Evolutionary conservation across 2,329 filamentous ascomycete species (phyloP), one percentile per base, ranked within the genome.

Genomic region (Mycosphaerella arachidis): DNA sequence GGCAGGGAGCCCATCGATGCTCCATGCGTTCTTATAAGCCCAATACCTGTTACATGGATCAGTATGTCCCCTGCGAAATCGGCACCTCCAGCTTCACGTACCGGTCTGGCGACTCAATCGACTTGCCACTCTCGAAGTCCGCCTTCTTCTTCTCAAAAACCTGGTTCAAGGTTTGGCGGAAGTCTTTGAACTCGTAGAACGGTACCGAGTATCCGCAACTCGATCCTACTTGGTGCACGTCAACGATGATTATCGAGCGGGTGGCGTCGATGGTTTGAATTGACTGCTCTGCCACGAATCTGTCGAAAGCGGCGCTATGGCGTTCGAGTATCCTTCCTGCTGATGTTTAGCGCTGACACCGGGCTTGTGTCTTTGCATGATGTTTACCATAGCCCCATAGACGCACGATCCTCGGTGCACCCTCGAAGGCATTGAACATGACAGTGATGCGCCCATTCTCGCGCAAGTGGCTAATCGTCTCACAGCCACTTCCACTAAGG

Each of bases 391-490:
- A 63, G 3, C 78, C 77, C 75, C 76, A 80, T 6, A 79, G 66
- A 3, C 78, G 65, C 3, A 79, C 68, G 59, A 80, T 80, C 35
- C 71, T 68, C 0, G 77, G 77, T 4, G 75, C 67, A 4, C 77
- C 77, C 4, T 71, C 67, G 58, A 78, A 79, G 3, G 76, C 76
- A 59, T 75, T 74, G 65, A 79, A 76, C 68, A 74, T 71, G 55
- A 78, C 68, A 40, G 73, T 76, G 37, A 78, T 76, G 10, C 76
- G 62, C 1, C 75, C 77, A 64, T 79, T 79, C 58, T 79, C 77
- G 60, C 76, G 70, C 9, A 79, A 64, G 56, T 79, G 77, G 0
- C 72, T 70, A 31, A 76, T 75, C 0, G 77, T 79, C 62, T 79
- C 77, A n/a, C 75, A 69, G 7, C 77, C 77, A 13, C 69, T 73